These are phyloP conservation scores for Acorus calamus DNA, from an alignment of 106 monocot species.

Conservation along the genomic window DNA sequence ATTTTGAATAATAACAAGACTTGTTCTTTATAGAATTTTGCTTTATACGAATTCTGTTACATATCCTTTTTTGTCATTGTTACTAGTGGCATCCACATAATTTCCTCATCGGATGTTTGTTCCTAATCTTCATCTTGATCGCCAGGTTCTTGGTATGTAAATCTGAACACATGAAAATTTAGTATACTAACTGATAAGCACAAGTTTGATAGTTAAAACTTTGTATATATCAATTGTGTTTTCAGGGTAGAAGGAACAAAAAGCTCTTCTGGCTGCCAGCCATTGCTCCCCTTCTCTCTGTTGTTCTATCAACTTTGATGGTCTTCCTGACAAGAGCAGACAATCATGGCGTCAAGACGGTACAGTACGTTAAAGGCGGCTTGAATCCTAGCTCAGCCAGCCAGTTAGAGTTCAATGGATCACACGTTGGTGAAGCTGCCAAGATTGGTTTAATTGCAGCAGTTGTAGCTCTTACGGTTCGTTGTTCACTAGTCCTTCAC, in stretches of 20 bases:
- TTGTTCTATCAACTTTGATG: constrained; percentile 50
- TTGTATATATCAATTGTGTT: background rate
- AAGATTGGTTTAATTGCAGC: constrained; percentile 71
- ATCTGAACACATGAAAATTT: background rate
- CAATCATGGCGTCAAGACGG: constrained; percentile 73
- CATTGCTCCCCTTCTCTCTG: constrained; percentile 48
- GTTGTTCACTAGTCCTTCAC: background rate
- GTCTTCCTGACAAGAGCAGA: constrained; percentile 53
- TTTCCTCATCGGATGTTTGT: background rate
- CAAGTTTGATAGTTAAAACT: too few relatives aligned
- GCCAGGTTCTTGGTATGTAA: constrained; percentile 5
- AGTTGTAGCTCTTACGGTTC: constrained; percentile 68
- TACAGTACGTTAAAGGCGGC: constrained; percentile 50
- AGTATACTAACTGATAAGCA: too few relatives aligned
- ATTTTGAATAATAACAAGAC: too few relatives aligned
- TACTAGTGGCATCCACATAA: constrained; percentile 12
- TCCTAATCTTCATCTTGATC: constrained; percentile 1
- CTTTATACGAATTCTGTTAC: background rate
- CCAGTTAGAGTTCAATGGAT: constrained; percentile 38
- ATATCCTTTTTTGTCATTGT: constrained; percentile 1
- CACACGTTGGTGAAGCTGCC: constrained; percentile 37
- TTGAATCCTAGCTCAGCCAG: constrained; percentile 70
- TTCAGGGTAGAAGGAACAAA: constrained; percentile 48
- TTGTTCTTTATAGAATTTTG: too few relatives aligned
- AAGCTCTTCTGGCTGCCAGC: constrained; percentile 73